Evolutionary conservation across 176 grass and related monocot species (phyloP).

Genomic region (Phoenix dactylifera): DNA sequence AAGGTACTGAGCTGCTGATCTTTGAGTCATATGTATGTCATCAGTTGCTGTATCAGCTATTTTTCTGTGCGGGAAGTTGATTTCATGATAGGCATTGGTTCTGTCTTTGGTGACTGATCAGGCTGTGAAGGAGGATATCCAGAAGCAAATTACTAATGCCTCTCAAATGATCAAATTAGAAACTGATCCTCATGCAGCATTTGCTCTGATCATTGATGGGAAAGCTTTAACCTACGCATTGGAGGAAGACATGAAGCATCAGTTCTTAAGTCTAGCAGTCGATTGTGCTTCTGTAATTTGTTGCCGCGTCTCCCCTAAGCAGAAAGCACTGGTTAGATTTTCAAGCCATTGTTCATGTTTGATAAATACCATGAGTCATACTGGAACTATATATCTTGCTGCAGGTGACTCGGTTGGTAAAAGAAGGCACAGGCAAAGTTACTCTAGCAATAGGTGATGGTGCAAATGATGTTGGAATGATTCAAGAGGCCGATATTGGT

Average conservation of each 20-base stretch:
- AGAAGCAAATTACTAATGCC: conserved; percentile 76
- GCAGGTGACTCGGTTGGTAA: conserved; percentile 93
- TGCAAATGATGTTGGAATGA: conserved; percentile 99
- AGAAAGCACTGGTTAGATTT: conserved; percentile 82
- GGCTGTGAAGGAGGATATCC: conserved; percentile 78
- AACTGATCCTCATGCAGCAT: conserved; percentile 91
- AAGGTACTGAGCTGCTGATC: conserved; percentile 34
- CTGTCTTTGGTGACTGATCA: conserved; percentile 57
- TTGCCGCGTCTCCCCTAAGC: conserved; percentile 90
- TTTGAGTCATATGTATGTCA: conserved; percentile 18
- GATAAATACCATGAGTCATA: neutral
- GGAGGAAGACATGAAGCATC: conserved; percentile 81
- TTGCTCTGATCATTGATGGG: conserved; percentile 96
- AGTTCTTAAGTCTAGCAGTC: conserved; percentile 83
- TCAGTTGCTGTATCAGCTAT: conserved; percentile 11
- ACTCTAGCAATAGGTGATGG: conserved; percentile 98
- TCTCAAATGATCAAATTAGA: conserved; percentile 94
- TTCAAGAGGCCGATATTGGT: conserved; percentile 99
- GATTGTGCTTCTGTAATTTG: conserved; percentile 97
- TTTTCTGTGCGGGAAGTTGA: conserved; percentile 31
- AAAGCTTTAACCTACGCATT: conserved; percentile 77
- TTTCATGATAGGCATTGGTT: conserved; percentile 48
- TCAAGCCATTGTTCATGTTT: too few species aligned
- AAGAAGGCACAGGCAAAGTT: conserved; percentile 89
- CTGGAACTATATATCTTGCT: conserved; percentile 3